A percentile compares a stretch with the other conserved stretches of the same genome.
Conservation (phyloP, 2,329 filamentous ascomycete genomes). For the Coniosporium tulheliwenetii region DNA sequence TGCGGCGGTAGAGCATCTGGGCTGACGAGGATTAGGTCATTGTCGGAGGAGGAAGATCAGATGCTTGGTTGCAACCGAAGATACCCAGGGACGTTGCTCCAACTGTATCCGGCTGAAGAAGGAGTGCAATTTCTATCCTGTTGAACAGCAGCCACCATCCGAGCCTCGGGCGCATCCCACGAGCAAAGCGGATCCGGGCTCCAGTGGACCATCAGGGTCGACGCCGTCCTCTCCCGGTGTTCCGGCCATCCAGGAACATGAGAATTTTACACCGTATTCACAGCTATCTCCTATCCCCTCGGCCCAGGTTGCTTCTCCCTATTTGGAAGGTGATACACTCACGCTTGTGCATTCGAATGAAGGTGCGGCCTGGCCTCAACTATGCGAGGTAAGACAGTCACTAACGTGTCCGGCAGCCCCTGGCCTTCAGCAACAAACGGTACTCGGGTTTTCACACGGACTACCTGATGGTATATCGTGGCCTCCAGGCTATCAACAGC, state of each 20-base stretch:
- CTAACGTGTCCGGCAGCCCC: background rate
- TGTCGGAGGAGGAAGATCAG: slow-evolving; percentile 88
- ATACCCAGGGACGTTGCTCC: slow-evolving; percentile 61
- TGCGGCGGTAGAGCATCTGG: slow-evolving; percentile 1
- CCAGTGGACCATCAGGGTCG: slow-evolving; percentile 26
- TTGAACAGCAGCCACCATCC: slow-evolving; percentile 55
- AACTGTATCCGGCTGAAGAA: slow-evolving; percentile 93
- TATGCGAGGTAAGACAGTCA: background rate
- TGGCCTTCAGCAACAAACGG: background rate
- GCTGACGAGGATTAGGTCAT: slow-evolving; percentile 44
- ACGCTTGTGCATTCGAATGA: background rate
- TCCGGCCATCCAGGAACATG: slow-evolving; percentile 10
- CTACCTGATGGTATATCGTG: background rate
- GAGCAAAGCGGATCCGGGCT: slow-evolving; percentile 27
- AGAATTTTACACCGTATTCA: slow-evolving; percentile 17
- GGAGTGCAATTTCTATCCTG: slow-evolving; percentile 82
- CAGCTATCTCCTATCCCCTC: slow-evolving; percentile 4
- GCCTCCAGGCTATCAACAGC: background rate
- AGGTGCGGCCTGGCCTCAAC: background rate
- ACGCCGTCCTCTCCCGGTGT: slow-evolving; percentile 32
- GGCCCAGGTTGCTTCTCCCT: background rate
- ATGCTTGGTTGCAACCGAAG: slow-evolving; percentile 63
- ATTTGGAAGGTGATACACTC: background rate
- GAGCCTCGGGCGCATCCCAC: slow-evolving; percentile 29
- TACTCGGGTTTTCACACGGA: background rate